Conservation (phyloP, 345 rosid genomes). For the Acer yangbiense region DNA sequence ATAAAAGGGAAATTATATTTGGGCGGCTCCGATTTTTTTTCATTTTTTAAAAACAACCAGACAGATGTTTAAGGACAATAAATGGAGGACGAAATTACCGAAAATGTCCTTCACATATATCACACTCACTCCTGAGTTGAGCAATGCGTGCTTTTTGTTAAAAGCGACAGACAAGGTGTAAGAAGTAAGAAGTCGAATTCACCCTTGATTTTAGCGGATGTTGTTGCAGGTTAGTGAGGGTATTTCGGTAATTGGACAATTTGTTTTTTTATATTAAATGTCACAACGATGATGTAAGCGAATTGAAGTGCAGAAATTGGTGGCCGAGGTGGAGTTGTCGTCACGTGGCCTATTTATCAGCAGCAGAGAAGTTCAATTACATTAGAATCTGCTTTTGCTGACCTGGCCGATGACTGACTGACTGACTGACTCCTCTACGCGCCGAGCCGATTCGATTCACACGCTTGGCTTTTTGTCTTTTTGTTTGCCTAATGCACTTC, state of each 20-base stretch:
- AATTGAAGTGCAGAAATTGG: slow-evolving; percentile 16
- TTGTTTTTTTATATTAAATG: neutral
- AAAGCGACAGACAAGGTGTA: neutral
- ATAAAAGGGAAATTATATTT: neutral
- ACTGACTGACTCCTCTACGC: too few relatives aligned
- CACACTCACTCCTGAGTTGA: slow-evolving; percentile 5
- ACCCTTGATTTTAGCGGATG: neutral
- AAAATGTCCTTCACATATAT: slow-evolving; percentile 11
- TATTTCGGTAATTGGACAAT: neutral
- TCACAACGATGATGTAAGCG: neutral
- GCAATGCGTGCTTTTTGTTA: slow-evolving; percentile 1
- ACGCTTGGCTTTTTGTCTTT: neutral
- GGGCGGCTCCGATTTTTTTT: slow-evolving; percentile 23
- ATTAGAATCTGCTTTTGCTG: slow-evolving; percentile 11
- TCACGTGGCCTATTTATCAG: slow-evolving; percentile 4
- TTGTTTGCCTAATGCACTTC: too few relatives aligned
- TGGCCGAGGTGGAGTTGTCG: slow-evolving; percentile 19
- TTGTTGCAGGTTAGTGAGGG: neutral
- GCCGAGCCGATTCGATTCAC: neutral
- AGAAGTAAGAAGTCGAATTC: neutral
- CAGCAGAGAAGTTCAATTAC: neutral
- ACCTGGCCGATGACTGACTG: neutral
- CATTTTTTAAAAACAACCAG: neutral
- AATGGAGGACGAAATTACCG: neutral
- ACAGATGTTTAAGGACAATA: neutral